Base-by-base conservation (phyloP, 257 asterid species). In the Solanum ossicruentum region DNA sequence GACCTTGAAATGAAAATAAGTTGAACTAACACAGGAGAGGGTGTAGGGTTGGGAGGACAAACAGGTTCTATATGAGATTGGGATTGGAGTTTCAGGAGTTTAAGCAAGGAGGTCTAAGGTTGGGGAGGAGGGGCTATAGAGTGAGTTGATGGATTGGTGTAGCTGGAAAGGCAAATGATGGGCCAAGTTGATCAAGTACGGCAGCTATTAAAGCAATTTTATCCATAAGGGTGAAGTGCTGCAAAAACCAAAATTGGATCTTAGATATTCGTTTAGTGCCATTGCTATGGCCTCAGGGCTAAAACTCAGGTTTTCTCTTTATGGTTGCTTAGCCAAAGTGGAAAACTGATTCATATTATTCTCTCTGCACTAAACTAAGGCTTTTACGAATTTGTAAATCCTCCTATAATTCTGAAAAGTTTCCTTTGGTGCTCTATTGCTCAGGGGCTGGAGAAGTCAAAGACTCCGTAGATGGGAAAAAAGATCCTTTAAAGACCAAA, bases 401-500 rank as follows among this genome's bases (percentile, higher is more conserved):
- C 82, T 45, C 61, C 65, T 51, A 52, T 77, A 13, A 16, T 51
- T 77, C 82, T 77, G 63, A 51, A 15, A 36, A 36, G 49, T 75
- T 72, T 8, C 82, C n/a, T 26, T 77, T 77, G 82, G 82, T 77
- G 82, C 63, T 16, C 63, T 77, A 11, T 77, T 77, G 65, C 82
- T 23, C 65, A 77, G 82, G 65, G 45, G 23, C 47, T 56, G 89
- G 72, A 67, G 88, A 85, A 81, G 88, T 85, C n/a, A 87, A 85
- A 80, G 86, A 60, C 51, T 10, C 61, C 17, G 49, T 67, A 61
- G 54, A 80, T 67, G 86, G 86, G 88, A 90, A 89, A 86, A 91
- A 90, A 83, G 91, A 87, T 49, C 58, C 87, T 83, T 58, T 66
- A 52, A 87, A 60, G 85, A 78, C 71, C 79, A 88, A 90, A 81